Conservation (phyloP, 2,329 filamentous ascomycete species). For the Alternaria triticimaculans region DNA sequence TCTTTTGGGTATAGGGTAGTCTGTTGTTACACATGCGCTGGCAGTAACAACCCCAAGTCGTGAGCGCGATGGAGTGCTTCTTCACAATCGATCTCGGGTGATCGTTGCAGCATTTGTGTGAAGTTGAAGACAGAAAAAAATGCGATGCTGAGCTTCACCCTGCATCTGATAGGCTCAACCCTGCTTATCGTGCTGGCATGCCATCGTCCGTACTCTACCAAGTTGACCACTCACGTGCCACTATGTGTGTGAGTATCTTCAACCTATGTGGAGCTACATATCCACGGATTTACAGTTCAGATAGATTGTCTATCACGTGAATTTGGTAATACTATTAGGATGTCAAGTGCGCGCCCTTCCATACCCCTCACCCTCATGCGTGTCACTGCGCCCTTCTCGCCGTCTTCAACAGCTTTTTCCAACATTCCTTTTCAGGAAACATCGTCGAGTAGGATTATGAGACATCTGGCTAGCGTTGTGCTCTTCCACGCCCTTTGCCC, state of each 20-base stretch:
- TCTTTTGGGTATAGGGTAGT: slow-evolving; percentile 16
- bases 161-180: background rate
- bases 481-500: background rate
- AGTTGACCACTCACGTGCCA: background rate
- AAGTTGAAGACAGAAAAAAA: background rate
- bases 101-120: background rate
- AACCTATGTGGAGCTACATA: background rate
- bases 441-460: background rate
- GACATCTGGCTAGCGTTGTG: background rate
- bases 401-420: background rate
- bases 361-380: background rate
- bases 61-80: background rate
- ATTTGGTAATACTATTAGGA: background rate
- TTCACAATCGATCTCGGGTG: background rate
- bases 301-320: background rate
- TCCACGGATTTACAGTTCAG: background rate
- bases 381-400: background rate
- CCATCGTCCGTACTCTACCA: background rate
- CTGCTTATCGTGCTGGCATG: background rate
- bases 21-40: background rate
- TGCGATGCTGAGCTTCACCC: background rate
- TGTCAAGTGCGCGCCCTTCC: background rate
- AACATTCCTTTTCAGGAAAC: background rate
- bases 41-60: background rate
- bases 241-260: background rate